Conservation (phyloP, 2,329 filamentous ascomycete genomes). For the Colletotrichum incanum region DNA sequence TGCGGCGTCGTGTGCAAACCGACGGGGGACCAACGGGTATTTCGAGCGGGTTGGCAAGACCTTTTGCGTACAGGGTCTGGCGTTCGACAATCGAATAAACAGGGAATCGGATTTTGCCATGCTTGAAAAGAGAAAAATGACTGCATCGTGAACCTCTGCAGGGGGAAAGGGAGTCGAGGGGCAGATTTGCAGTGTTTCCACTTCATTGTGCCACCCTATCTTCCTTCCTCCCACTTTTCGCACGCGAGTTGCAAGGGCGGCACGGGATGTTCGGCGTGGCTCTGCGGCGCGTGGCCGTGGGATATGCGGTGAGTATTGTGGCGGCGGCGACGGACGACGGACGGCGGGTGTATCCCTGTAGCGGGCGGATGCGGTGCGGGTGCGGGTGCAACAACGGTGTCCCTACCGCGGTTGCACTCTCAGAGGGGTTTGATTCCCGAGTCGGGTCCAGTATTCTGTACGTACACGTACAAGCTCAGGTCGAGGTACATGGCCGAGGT, state of each 20-base stretch:
- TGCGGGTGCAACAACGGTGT: conserved; percentile 11
- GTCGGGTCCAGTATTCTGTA: not conserved
- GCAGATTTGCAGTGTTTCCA: conserved; percentile 13
- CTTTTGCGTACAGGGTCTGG: not conserved
- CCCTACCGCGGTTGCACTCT: conserved; percentile 5
- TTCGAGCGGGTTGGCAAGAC: conserved; percentile 4
- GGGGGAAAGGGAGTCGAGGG: not conserved
- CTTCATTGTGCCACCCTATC: not conserved
- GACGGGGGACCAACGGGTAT: conserved; percentile 12
- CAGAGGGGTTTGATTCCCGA: not conserved
- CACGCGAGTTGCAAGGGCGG: conserved; percentile 9
- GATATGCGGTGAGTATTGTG: conserved; percentile 8
- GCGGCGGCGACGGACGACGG: conserved; percentile 10
- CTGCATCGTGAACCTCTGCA: conserved; percentile 17
- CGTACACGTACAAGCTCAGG: conserved; percentile 1
- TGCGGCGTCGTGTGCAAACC: not conserved
- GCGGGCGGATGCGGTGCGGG: not conserved
- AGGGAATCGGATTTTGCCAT: not conserved
- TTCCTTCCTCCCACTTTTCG: conserved; percentile 24
- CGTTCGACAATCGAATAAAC: not conserved
- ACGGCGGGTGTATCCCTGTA: conserved; percentile 20
- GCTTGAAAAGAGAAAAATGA: not conserved
- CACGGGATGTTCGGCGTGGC: conserved; percentile 23
- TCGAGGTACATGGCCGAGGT: conserved; percentile 10
- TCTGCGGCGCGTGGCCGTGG: conserved; percentile 11